Conservation (phyloP, 2,329 filamentous ascomycete species). For the Pseudonectria foliicola region DNA sequence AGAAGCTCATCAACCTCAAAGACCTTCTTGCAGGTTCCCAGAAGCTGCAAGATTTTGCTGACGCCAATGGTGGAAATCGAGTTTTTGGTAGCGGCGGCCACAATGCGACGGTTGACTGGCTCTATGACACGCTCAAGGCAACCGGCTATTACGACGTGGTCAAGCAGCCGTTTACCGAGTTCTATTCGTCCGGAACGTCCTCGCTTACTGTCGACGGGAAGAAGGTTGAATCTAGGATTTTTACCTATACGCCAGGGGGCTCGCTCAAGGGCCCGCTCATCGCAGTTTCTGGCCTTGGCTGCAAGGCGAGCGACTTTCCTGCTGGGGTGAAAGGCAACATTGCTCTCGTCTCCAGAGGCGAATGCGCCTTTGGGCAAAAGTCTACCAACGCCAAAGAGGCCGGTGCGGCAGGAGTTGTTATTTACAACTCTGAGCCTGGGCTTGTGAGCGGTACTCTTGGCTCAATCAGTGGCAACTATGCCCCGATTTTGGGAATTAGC, state of each 20-base stretch:
- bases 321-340: conserved; percentile 45
- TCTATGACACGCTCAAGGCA: conserved; percentile 32
- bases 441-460: conserved; percentile 48
- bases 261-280: conserved; percentile 35
- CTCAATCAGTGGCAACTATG: conserved; percentile 35
- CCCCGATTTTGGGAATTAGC: conserved; percentile 46
- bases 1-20: conserved; percentile 31
- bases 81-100: conserved; percentile 38
- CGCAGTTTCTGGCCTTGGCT: conserved; percentile 45
- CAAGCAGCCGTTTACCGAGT: conserved; percentile 38
- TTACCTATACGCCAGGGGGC: conserved; percentile 47
- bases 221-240: conserved; percentile 20
- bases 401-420: conserved; percentile 48
- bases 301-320: conserved; percentile 46
- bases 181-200: conserved; percentile 27
- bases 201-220: conserved; percentile 24
- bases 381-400: conserved; percentile 47
- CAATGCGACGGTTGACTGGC: conserved; percentile 39
- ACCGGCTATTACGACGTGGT: conserved; percentile 35
- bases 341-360: conserved; percentile 53
- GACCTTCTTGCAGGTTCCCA: conserved; percentile 36
- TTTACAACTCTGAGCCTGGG: conserved; percentile 57
- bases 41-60: conserved; percentile 38
- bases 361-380: conserved; percentile 53
- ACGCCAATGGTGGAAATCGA: conserved; percentile 34